Evolutionary conservation across 768 basidiomycete species (phyloP), one percentile per base, ranked within the genome.

Genomic region (Thelephora aurantiotincta): DNA sequence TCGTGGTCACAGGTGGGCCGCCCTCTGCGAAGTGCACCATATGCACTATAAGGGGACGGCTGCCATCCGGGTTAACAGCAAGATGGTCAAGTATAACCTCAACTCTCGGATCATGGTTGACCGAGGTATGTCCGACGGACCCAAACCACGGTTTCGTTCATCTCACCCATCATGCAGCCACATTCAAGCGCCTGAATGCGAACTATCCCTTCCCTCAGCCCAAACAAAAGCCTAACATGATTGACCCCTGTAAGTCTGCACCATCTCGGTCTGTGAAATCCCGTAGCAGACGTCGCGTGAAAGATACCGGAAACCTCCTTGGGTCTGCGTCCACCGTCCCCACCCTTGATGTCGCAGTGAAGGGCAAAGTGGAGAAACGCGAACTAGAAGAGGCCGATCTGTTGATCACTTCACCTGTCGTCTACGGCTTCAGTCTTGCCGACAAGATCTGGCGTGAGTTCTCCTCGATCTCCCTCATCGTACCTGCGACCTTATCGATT

Each of bases 41-140:
- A 70, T 71, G 54, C 66, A 74, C 47, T 80, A 73, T 57, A 63
- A 66, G n/a, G 77, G 77, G 5, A 65, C 71, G 20, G 75, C 71
- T 12, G 70, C 67, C 11, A 47, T 68, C 47, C 49, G 50, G 38
- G 6, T 35, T 16, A 57, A 55, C 2, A 61, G 60, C 38, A 48
- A 68, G 61, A 47, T 56, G 30, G 43, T 70, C 46, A 74, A 71
- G 51, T 74, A 75, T 48, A 75, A 71, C 48, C 76, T 79, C 35
- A 69, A 65, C 36, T 69, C 76, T 37, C 65, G 78, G 14, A 70
- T 80, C 47, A 79, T 81, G 75, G 62, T 81, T 37, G 79, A 81
- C 54, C 60, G 75, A 57, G 66, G 72, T 74, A 52, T 20, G 59
- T 57, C 18, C 14, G 51, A 9, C 4, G 16, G 51, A 9, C 4